Conservation (phyloP, 1,284 basidiomycete genomes). For the Tilletiaria anomala region DNA sequence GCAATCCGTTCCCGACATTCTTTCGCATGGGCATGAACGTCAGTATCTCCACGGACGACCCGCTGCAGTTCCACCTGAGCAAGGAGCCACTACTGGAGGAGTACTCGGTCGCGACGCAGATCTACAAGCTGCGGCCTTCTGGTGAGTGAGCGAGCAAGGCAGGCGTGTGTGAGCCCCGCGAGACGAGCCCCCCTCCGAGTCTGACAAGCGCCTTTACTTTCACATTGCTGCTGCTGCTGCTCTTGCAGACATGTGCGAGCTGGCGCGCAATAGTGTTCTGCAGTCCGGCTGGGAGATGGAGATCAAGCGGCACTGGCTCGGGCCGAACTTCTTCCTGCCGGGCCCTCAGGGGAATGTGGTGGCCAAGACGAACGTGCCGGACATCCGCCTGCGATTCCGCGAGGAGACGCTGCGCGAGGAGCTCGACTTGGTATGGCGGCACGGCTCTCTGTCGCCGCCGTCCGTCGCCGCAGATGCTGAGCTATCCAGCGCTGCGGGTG, state of each 20-base stretch:
- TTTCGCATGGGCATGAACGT: conserved; percentile 94
- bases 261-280: conserved; percentile 86
- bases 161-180: background rate
- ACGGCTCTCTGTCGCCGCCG: no score
- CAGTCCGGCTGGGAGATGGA: conserved; percentile 99
- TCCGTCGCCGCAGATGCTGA: no score
- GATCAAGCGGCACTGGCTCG: conserved; percentile 75
- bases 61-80: conserved; percentile 43
- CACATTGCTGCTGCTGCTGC: background rate
- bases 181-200: conserved; percentile 50
- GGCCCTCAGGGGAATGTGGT: conserved; percentile 33
- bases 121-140: conserved; percentile 36
- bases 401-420: conserved; percentile 71
- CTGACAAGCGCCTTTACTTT: background rate
- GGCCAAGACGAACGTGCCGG: conserved; percentile 71
- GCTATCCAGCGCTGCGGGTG: no score
- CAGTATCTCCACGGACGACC: conserved; percentile 89
- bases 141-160: conserved; percentile 4
- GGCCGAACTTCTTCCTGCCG: conserved; percentile 61
- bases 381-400: conserved; percentile 73
- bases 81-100: conserved; percentile 83
- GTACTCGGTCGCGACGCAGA: conserved; percentile 79
- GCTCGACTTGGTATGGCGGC: conserved; percentile 23
- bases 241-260: conserved; percentile 54
- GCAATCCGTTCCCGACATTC: conserved; percentile 92